Conservation (phyloP, 768 basidiomycete genomes). For the Lentinula lateritia region DNA sequence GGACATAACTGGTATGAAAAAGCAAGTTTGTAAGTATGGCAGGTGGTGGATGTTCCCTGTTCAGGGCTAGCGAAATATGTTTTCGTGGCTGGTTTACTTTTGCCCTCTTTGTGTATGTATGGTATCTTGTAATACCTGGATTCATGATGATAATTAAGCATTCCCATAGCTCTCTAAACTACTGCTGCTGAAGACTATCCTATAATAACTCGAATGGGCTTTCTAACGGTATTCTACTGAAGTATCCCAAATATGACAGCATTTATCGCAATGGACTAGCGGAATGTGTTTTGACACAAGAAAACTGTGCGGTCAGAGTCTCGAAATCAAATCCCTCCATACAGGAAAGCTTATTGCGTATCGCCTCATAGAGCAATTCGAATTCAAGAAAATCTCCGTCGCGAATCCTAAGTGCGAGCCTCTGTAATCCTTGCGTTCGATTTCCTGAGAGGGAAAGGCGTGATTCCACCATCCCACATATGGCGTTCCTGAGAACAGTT, state of each 20-base stretch:
- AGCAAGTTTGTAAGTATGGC: background rate
- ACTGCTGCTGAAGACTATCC: too few relatives aligned
- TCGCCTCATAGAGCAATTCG: background rate
- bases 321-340: background rate
- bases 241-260: too few relatives aligned
- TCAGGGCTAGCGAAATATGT: background rate
- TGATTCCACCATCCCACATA: background rate
- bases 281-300: background rate
- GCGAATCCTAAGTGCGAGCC: background rate
- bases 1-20: background rate
- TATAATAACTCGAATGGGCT: too few relatives aligned
- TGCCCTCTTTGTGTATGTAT: background rate
- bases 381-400: background rate
- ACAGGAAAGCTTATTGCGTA: too few relatives aligned
- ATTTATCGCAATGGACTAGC: background rate
- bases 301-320: background rate
- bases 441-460: background rate
- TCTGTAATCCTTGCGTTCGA: background rate
- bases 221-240: background rate
- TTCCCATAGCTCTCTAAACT: background rate
- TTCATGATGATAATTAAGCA: background rate
- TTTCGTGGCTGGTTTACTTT: too few relatives aligned
- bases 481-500: background rate
- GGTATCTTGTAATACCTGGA: background rate
- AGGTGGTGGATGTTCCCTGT: background rate